A percentile compares a stretch with the other conserved stretches of the same genome.
These are phyloP conservation scores for Alternaria gansuensis DNA, from an alignment of 2,329 filamentous ascomycete species.

Conservation along the genomic window DNA sequence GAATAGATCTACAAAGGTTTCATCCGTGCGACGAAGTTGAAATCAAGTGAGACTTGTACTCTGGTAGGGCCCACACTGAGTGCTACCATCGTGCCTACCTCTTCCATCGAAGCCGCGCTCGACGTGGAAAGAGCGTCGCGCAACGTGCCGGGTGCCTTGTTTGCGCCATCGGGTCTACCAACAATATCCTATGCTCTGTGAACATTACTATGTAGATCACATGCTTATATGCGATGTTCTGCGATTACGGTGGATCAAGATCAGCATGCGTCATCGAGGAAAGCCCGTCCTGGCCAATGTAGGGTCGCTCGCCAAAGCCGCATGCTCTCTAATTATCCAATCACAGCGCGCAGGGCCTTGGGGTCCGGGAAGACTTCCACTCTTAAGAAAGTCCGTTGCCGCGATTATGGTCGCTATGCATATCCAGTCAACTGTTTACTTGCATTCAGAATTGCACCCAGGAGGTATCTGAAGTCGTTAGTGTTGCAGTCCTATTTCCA, in stretches of 20 bases:
- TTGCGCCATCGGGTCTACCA: neutral
- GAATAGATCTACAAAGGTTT: neutral
- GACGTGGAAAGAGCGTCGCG: conserved; percentile 27
- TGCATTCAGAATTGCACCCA: neutral
- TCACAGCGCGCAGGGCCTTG: conserved; percentile 21
- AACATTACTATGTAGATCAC: neutral
- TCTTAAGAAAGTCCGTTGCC: conserved; percentile 1
- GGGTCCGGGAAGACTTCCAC: neutral
- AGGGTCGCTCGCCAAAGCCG: too few species aligned
- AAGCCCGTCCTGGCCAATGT: too few species aligned
- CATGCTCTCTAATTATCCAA: conserved; percentile 37
- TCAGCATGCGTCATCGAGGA: conserved; percentile 24
- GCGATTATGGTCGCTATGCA: neutral
- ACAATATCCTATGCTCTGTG: neutral
- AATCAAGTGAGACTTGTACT: conserved; percentile 11
- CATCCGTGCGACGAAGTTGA: neutral
- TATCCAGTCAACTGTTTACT: neutral
- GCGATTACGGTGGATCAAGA: neutral
- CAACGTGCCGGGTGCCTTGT: neutral
- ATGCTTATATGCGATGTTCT: neutral
- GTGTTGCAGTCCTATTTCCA: neutral
- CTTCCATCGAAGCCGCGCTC: conserved; percentile 2
- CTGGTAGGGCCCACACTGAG: conserved; percentile 7
- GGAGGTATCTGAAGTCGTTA: neutral
- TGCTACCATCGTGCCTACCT: conserved; percentile 34